Base-by-base conservation (phyloP, 2,329 filamentous ascomycete genomes). In the Scedosporium apiospermum region DNA sequence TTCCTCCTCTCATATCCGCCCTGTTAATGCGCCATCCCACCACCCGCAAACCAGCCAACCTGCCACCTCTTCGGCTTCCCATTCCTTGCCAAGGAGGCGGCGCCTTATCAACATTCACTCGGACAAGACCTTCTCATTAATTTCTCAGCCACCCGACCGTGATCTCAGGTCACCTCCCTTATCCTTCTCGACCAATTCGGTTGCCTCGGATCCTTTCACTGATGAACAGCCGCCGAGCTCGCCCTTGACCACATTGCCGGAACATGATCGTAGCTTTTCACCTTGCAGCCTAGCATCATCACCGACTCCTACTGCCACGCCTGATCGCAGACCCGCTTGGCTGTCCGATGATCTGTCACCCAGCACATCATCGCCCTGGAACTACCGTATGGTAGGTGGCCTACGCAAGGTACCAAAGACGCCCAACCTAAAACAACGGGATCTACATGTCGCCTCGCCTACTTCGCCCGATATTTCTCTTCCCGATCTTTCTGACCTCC, bases 111-210 rank as follows among this genome's bases (percentile, higher is more conserved):
- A 76, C 61, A 72, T 86, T 30, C 77, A 85, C 66, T 71, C 81
- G 5, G 80, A 86, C 63, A 84, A 84, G 71, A 86, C 83, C 4
- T 86, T 86, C 67, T 83, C 82, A 16, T 71, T 85, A 34, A 55
- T 64, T 42, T 71, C 79, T 62, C 61, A 60, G 42, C 51, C 51
- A 14, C 51, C 21, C 16, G 61, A 55, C 3, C 61, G 42, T 21
- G 61, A 62, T 55, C 42, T 44, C 9, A 58, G 70, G 65, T 80
- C 81, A 9, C 72, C 76, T 41, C 74, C 72, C 16, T 69, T 77
- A 57, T 81, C 78, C 44, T 75, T 76, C 49, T 77, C 80, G 18
- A 76, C 77, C 21, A 75, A 42, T 4, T 63, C 61, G 6, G 57
- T 55, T 51, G 81, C 80, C 57, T 78, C 78, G 65, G 78, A 77